Evolutionary conservation across 331 rosid genomes (phyloP).

Genomic region (Pyracantha coccinea): DNA sequence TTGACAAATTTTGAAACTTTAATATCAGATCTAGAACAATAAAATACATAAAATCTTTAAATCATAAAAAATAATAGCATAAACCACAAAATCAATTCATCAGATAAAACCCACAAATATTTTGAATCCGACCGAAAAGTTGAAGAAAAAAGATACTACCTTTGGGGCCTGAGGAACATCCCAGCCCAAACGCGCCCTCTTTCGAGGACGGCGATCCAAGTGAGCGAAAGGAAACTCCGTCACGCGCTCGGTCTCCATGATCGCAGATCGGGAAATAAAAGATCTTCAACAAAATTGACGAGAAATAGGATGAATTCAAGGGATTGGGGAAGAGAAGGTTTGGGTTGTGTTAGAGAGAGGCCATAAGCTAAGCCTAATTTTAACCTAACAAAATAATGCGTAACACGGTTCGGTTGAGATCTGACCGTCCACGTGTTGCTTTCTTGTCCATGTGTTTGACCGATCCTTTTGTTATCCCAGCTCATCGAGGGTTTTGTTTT

Average conservation of each 20-base stretch:
- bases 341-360: too few relatives aligned
- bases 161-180: slow-evolving; percentile 72
- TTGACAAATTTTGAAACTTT: background rate
- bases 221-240: slow-evolving; percentile 70
- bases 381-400: slow-evolving; percentile 16
- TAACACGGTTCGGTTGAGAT: slow-evolving; percentile 4
- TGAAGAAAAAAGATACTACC: slow-evolving; percentile 38
- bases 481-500: background rate
- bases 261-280: background rate
- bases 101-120: background rate
- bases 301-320: background rate
- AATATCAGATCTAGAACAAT: background rate
- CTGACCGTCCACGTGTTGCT: slow-evolving; percentile 38
- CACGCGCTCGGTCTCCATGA: slow-evolving; percentile 89
- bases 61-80: background rate
- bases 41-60: background rate
- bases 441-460: background rate
- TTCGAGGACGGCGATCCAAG: slow-evolving; percentile 88
- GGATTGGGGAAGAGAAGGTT: too few relatives aligned
- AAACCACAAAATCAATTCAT: background rate
- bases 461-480: slow-evolving; percentile 1
- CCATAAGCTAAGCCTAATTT: slow-evolving; percentile 25
- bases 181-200: slow-evolving; percentile 96
- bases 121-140: slow-evolving; percentile 2
- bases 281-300: background rate